Conservation (phyloP, 2,329 filamentous ascomycete genomes). For the Colletotrichum destructivum region DNA sequence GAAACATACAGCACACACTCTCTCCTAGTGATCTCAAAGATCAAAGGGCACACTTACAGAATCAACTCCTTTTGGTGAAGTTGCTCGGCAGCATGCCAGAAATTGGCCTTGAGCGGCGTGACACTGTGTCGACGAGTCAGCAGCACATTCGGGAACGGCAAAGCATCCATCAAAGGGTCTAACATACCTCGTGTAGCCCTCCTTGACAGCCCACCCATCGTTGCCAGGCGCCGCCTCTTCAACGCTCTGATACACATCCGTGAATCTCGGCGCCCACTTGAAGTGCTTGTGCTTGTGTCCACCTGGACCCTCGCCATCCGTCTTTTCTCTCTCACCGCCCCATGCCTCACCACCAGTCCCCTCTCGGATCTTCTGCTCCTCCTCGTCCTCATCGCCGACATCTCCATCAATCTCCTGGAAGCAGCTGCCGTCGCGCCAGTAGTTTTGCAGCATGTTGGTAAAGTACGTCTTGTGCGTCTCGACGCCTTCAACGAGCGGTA, state of each 20-base stretch:
- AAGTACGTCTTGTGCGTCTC: slow-evolving; percentile 82
- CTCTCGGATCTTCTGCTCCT: slow-evolving; percentile 82
- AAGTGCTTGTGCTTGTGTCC: slow-evolving; percentile 86
- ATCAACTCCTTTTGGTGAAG: slow-evolving; percentile 80
- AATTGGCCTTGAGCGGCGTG: slow-evolving; percentile 92
- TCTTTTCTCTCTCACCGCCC: slow-evolving; percentile 44
- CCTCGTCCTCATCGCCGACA: slow-evolving; percentile 74
- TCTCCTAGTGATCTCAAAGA: slow-evolving; percentile 7
- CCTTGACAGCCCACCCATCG: slow-evolving; percentile 93
- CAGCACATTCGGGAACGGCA: slow-evolving; percentile 25
- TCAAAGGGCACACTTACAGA: slow-evolving; percentile 77
- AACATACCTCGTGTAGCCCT: slow-evolving; percentile 85
- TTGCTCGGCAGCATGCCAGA: slow-evolving; percentile 80
- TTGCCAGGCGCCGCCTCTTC: slow-evolving; percentile 83
- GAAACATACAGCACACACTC: neutral
- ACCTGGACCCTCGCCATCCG: slow-evolving; percentile 52
- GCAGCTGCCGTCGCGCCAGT: slow-evolving; percentile 87
- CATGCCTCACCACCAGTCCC: slow-evolving; percentile 65
- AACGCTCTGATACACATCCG: slow-evolving; percentile 91
- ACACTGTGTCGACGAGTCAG: slow-evolving; percentile 71
- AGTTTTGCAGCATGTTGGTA: slow-evolving; percentile 90
- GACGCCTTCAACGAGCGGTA: slow-evolving; percentile 86
- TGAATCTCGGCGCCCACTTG: slow-evolving; percentile 92
- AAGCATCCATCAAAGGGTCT: slow-evolving; percentile 19
- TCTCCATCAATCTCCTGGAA: slow-evolving; percentile 85